Evolutionary conservation across 345 rosid genomes (phyloP).

Genomic region (Heritiera fomes): DNA sequence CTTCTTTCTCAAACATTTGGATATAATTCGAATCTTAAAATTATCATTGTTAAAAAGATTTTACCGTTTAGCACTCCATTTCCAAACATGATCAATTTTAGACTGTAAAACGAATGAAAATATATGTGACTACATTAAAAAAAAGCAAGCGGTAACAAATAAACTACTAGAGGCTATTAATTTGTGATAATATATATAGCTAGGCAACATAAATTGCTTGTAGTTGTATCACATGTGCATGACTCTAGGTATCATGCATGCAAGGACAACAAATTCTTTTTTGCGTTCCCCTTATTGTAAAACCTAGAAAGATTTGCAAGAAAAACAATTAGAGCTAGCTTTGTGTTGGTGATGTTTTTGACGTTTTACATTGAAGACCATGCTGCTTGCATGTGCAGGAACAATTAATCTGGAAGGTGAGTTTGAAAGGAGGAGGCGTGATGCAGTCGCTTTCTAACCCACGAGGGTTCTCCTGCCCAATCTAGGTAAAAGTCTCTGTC

Average conservation of each 20-base stretch:
- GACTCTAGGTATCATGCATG: neutral
- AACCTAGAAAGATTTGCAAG: neutral
- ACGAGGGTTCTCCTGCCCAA: neutral
- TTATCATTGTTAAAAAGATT: too few relatives aligned
- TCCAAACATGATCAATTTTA: too few relatives aligned
- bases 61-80: too few relatives aligned
- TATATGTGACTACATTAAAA: too few relatives aligned
- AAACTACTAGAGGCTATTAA: neutral
- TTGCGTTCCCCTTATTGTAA: too few relatives aligned
- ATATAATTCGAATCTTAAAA: too few relatives aligned
- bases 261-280: too few relatives aligned
- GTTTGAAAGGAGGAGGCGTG: neutral
- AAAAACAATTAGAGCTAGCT: neutral
- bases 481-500: neutral
- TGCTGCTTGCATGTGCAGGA: conserved; percentile 1
- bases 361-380: conserved; percentile 3
- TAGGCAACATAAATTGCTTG: neutral
- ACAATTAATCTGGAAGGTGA: neutral
- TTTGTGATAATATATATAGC: neutral
- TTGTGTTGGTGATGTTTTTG: neutral
- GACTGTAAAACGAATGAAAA: too few relatives aligned
- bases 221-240: neutral
- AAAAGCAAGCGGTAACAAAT: too few relatives aligned
- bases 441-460: conserved; percentile 5
- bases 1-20: too few relatives aligned